phyloP scores from a whole-genome alignment of 768 basidiomycete species.

The Mycena capillaripes region DNA sequence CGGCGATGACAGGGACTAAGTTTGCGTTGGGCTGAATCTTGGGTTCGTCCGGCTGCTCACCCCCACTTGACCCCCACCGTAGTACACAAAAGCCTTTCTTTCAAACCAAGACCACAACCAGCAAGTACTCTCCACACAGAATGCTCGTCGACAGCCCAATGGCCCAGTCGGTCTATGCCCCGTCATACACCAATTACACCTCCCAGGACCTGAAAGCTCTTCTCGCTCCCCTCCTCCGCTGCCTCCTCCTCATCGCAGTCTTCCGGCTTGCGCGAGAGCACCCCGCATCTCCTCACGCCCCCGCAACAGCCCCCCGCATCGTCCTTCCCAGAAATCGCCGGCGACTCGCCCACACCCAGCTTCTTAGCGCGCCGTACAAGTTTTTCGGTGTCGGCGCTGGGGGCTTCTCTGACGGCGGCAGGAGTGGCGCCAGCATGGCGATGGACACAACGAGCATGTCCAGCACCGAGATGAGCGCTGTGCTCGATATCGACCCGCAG shows the following conservation, averaged over 20 bases:
- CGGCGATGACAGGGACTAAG: too few species aligned
- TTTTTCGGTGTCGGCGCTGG: too few species aligned
- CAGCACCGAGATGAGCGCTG: conserved; percentile 27
- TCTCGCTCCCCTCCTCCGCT: conserved; percentile 51
- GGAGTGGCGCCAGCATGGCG: conserved; percentile 41
- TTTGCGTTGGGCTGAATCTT: too few species aligned
- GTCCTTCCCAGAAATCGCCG: conserved; percentile 55
- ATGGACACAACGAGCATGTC: conserved; percentile 29
- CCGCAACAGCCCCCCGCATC: conserved; percentile 51
- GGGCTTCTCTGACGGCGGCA: conserved; percentile 40
- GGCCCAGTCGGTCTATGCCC: conserved; percentile 38
- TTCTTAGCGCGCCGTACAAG: conserved; percentile 56
- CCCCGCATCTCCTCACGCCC: conserved; percentile 57
- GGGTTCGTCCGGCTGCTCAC: too few species aligned
- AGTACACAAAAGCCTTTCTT: too few species aligned
- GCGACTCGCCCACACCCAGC: conserved; percentile 44
- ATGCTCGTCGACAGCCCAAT: conserved; percentile 62
- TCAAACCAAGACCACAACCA: conserved; percentile 9
- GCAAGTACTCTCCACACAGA: neutral
- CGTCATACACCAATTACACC: conserved; percentile 35
- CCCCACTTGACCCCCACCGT: too few species aligned
- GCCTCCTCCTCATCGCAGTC: conserved; percentile 56
- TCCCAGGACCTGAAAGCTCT: conserved; percentile 66
- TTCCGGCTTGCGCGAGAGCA: conserved; percentile 58
- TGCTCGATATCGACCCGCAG: conserved; percentile 74